These are phyloP conservation scores for Rosa hybrid DNA, from an alignment of 331 rosid species.

Conservation along the genomic window DNA sequence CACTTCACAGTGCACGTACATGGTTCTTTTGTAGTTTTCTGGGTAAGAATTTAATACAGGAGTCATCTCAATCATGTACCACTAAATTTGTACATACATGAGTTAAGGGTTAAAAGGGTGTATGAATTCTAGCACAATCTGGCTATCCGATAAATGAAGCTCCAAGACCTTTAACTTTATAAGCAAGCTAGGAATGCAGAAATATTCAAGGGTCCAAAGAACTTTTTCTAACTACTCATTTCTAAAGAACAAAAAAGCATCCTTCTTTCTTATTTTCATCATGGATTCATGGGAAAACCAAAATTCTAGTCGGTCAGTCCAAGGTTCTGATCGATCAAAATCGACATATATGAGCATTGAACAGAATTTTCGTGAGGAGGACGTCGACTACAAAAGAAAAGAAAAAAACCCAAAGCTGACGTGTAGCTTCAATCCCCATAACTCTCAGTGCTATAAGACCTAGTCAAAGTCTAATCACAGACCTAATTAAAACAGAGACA, in stretches of 20 bases:
- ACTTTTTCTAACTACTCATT: neutral
- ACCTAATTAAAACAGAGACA: neutral
- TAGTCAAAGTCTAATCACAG: neutral
- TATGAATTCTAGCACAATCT: neutral
- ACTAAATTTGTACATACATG: neutral
- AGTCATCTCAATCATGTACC: neutral
- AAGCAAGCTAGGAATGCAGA: neutral
- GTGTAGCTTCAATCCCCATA: constrained; percentile 18
- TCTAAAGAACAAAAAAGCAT: neutral
- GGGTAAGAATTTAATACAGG: neutral
- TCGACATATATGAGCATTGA: neutral
- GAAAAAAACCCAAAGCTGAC: neutral
- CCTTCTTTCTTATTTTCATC: neutral
- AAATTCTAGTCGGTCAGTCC: too few relatives aligned
- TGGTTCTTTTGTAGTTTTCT: neutral
- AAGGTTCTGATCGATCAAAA: neutral
- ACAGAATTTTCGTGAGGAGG: neutral
- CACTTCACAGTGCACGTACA: neutral
- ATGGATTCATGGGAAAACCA: neutral
- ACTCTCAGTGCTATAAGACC: constrained; percentile 13
- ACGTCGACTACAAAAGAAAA: neutral
- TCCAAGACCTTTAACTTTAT: neutral
- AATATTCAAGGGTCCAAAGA: neutral
- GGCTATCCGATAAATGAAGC: neutral
- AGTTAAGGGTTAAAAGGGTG: neutral